Conservation (phyloP, 2,329 filamentous ascomycete genomes). For the Scedosporium dehoogii region DNA sequence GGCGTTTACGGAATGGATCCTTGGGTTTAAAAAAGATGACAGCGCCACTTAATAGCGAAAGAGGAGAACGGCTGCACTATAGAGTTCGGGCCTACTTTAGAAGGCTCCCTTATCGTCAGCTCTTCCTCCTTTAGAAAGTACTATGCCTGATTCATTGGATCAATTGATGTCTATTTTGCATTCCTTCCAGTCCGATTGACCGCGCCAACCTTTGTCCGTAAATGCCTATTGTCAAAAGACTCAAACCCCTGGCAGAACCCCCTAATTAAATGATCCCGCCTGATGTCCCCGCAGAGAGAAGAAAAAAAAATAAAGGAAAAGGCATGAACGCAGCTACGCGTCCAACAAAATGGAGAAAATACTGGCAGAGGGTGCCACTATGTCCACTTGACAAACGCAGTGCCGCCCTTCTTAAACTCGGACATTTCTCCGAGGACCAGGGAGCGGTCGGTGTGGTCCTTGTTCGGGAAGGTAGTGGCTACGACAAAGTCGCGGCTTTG, state of each 20-base stretch:
- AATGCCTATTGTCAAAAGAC: background rate
- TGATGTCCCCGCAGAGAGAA: background rate
- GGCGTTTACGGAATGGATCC: background rate
- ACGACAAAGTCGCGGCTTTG: conserved; percentile 57
- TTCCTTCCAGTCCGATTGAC: background rate
- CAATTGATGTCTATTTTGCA: conserved; percentile 1
- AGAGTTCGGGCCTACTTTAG: background rate
- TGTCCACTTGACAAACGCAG: conserved; percentile 52
- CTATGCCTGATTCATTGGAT: background rate
- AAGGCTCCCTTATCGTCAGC: too few relatives aligned
- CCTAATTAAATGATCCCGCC: background rate
- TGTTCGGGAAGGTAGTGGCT: conserved; percentile 75
- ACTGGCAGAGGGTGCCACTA: background rate
- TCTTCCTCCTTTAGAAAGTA: too few relatives aligned
- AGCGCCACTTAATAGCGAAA: background rate
- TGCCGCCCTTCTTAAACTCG: conserved; percentile 58
- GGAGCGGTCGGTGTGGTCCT: conserved; percentile 62
- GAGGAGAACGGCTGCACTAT: background rate
- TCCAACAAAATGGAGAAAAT: background rate
- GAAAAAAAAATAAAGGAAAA: background rate
- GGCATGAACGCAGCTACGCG: background rate
- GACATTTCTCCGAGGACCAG: conserved; percentile 48
- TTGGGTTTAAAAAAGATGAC: background rate
- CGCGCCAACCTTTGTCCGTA: background rate
- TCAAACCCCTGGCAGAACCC: background rate